Conservation (phyloP, 257 asterid genomes). For the Fraxinus pennsylvanica region DNA sequence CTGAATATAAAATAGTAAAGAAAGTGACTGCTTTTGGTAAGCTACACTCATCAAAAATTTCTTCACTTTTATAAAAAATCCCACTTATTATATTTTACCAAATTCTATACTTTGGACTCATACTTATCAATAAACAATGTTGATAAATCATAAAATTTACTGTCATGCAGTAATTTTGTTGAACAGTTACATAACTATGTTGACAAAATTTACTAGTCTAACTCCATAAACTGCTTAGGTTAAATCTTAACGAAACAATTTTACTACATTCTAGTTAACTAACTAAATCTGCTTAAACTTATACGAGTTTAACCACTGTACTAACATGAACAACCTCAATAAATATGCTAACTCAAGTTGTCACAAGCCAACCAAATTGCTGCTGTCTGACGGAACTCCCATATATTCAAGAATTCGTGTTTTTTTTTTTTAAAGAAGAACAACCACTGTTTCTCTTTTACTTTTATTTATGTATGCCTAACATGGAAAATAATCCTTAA, state of each 20-base stretch:
- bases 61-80: not conserved
- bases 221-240: no score
- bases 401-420: not conserved
- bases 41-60: slow-evolving; percentile 14
- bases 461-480: not conserved
- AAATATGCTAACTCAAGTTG: no score
- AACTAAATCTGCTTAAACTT: not conserved
- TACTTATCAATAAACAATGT: not conserved
- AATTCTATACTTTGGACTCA: not conserved
- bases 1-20: slow-evolving; percentile 28
- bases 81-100: slow-evolving; percentile 12
- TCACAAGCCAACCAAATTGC: not conserved
- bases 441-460: no score
- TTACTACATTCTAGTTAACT: not conserved
- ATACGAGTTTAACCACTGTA: not conserved
- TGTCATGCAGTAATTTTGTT: not conserved
- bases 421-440: not conserved
- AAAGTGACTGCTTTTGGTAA: slow-evolving; percentile 31
- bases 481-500: not conserved
- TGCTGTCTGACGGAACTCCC: not conserved
- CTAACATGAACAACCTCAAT: not conserved
- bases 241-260: not conserved
- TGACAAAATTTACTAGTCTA: no score
- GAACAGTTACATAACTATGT: no score
- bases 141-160: no score